Evolutionary conservation across 306 rosid genomes (phyloP).

Genomic region (Morella rubra): DNA sequence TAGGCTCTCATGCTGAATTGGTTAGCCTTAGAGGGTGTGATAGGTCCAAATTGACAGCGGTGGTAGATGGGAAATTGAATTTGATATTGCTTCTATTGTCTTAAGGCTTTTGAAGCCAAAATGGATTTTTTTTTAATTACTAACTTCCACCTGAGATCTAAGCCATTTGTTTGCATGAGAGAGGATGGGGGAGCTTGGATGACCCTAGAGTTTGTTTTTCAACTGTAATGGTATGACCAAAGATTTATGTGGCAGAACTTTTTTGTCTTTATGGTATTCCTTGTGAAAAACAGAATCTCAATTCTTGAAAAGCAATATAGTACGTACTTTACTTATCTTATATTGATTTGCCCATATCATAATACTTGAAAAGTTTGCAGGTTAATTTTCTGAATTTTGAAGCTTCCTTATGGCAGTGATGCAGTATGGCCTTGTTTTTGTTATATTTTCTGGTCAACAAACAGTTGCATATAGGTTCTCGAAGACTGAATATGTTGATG

Average conservation of each 20-base stretch:
- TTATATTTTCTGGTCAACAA: background rate
- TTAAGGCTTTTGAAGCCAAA: background rate
- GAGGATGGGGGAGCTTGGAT: too few relatives aligned
- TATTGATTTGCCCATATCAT: too few relatives aligned
- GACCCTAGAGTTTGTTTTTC: too few relatives aligned
- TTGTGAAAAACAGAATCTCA: too few relatives aligned
- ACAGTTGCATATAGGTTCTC: background rate
- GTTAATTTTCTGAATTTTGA: background rate
- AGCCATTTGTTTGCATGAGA: too few relatives aligned
- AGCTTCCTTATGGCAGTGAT: background rate
- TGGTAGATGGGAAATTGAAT: background rate
- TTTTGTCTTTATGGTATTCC: too few relatives aligned
- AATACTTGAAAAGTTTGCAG: too few relatives aligned
- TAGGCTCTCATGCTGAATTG: background rate
- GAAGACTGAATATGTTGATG: background rate
- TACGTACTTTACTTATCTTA: too few relatives aligned
- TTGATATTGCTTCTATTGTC: background rate
- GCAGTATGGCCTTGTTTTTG: background rate
- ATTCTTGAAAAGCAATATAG: too few relatives aligned
- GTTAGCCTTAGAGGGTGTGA: background rate
- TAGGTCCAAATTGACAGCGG: background rate
- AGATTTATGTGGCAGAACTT: too few relatives aligned
- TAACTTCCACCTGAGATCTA: background rate
- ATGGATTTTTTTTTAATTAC: too few relatives aligned
- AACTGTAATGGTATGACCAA: too few relatives aligned